Conservation (phyloP, 805 yeast genomes). For the Pichia nanzhaoensis region DNA sequence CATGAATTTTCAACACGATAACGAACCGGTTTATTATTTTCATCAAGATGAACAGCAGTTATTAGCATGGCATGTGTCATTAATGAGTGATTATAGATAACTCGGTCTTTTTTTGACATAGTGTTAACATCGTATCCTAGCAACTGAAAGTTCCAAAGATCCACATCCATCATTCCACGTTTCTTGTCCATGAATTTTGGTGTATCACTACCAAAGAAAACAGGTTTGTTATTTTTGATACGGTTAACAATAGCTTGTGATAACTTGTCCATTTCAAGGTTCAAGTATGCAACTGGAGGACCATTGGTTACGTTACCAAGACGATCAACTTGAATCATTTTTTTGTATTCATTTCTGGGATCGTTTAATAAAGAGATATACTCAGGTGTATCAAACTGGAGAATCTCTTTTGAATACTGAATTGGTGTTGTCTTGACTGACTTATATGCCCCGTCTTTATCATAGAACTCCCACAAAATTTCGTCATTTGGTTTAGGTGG, state of each 20-base stretch:
- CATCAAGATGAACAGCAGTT: constrained; percentile 73
- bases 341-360: constrained; percentile 66
- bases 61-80: constrained; percentile 92
- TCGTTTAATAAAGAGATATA: constrained; percentile 70
- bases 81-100: constrained; percentile 59
- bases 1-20: constrained; percentile 76
- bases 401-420: constrained; percentile 51
- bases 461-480: constrained; percentile 69
- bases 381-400: constrained; percentile 44
- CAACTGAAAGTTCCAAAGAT: constrained; percentile 59
- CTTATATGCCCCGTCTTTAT: constrained; percentile 53
- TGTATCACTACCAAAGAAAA: constrained; percentile 87
- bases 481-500: constrained; percentile 69
- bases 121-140: constrained; percentile 45
- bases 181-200: constrained; percentile 62
- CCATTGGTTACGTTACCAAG: constrained; percentile 70
- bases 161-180: constrained; percentile 67
- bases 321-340: constrained; percentile 62
- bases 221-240: constrained; percentile 67
- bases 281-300: constrained; percentile 64
- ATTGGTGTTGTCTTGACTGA: constrained; percentile 52
- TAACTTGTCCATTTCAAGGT: constrained; percentile 52
- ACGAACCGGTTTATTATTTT: constrained; percentile 51
- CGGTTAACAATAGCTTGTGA: constrained; percentile 59
- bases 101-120: constrained; percentile 56